Percentiles rank a stretch among this genome's conserved stretches.
phyloP scores from a whole-genome alignment of 805 yeast species.

The Maudiozyma barnettii region DNA sequence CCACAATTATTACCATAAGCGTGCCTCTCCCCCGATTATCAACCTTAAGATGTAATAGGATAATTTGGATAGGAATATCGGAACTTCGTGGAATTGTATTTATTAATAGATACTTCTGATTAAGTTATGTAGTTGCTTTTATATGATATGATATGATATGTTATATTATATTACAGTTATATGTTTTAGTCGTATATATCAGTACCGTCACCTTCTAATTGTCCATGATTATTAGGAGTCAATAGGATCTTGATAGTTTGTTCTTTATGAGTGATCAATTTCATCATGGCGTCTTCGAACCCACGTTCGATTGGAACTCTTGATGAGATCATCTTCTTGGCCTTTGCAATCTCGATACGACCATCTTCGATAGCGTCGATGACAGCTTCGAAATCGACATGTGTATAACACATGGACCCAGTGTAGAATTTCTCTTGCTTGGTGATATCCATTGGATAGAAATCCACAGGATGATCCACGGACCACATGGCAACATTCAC shows the following conservation, averaged over 20 bases:
- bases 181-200: neutral
- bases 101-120: too few species aligned
- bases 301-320: constrained; percentile 41
- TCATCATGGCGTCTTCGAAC: constrained; percentile 42
- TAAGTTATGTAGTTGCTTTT: too few species aligned
- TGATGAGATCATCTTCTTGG: constrained; percentile 43
- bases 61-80: too few species aligned
- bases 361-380: constrained; percentile 42
- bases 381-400: constrained; percentile 50
- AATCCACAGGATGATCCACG: constrained; percentile 34
- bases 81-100: too few species aligned
- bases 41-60: too few species aligned
- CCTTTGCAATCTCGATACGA: constrained; percentile 35
- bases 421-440: constrained; percentile 44
- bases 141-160: neutral
- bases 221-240: constrained; percentile 37
- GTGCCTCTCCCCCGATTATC: too few species aligned
- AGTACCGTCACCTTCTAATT: constrained; percentile 16
- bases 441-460: constrained; percentile 49
- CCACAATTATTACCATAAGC: too few species aligned
- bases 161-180: neutral
- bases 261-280: constrained; percentile 42
- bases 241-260: constrained; percentile 48
- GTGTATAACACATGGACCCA: constrained; percentile 57
- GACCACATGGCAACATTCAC: constrained; percentile 64